Base-by-base conservation (phyloP, 192 early-diverging fungal genomes). In the Rhizoclosmatium globosum region DNA sequence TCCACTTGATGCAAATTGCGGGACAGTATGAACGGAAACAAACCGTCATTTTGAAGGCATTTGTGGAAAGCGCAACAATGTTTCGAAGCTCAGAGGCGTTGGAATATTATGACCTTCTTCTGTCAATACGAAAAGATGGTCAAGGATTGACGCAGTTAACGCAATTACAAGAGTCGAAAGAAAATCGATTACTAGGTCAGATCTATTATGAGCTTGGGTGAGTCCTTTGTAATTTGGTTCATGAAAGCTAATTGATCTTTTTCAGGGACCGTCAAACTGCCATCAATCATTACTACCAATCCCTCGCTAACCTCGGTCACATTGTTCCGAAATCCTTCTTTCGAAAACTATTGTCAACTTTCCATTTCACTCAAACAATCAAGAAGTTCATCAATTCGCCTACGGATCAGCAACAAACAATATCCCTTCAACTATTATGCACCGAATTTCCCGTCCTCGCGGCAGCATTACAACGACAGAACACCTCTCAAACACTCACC, bases 61-160 rank as follows among this genome's bases (percentile, higher is more conserved):
- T 80, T 53, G 42, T 65, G 3, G 64, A 74, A n/a, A 48, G 60
- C 13, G 79, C 64, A 1, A 42, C 46, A 7, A 73, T 58, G 47
- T 75, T 41, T 66, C 38, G 73, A 42, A 17, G 47, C 0, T 64
- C 53, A 2, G 59, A 75, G 46, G 79, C 71, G 56, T 47, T 75
- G 6, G 71, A 80, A 19, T 80, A 80, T 59, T 75, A 75, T 68
- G 38, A 74, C 2, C 11, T 80, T 11, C 38, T 80, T 13, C 4
- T 43, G 39, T 41, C 59, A 3, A 23, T 79, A 19, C 69, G 70
- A 19, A 45, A 59, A 46, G 58, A 60, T 1, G 21, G 45, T 39
- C 9, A 38, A 4, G 23, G 64, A 17, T n/a, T 45, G 46, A n/a
- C 13, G 19, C n/a, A 11, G 42, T 13, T 46, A 46, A 62, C 11